Evolutionary conservation across 2,329 filamentous ascomycete species (phyloP).

Genomic region (Neurospora sp.): DNA sequence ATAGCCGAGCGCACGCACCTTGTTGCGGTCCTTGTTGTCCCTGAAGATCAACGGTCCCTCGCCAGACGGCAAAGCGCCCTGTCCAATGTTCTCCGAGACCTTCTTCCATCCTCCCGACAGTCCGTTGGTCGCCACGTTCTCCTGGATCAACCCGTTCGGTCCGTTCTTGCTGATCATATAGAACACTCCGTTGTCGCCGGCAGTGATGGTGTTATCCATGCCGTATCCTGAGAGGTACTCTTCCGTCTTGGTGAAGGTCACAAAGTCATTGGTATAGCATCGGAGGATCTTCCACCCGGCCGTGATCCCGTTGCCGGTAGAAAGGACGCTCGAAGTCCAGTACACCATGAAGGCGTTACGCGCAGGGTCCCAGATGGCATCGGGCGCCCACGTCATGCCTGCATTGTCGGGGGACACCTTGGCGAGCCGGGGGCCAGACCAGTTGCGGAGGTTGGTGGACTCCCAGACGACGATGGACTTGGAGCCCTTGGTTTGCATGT

Average conservation of each 20-base stretch:
- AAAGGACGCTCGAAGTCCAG: conserved; percentile 27
- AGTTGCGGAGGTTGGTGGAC: conserved; percentile 37
- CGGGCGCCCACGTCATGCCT: conserved; percentile 44
- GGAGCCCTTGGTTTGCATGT: conserved; percentile 37
- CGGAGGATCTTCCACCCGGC: conserved; percentile 7
- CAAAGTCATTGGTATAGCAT: conserved; percentile 9
- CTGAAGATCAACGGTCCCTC: conserved; percentile 12
- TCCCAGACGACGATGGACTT: conserved; percentile 39
- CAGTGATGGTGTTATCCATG: conserved; percentile 11
- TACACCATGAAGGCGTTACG: conserved; percentile 24
- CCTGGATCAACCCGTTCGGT: conserved; percentile 9
- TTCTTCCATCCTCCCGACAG: conserved; percentile 9
- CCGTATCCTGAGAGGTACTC: conserved; percentile 4
- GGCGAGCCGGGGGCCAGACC: conserved; percentile 37
- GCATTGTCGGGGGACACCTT: conserved; percentile 35
- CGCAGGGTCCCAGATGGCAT: conserved; percentile 39
- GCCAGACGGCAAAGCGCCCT: conserved; percentile 7
- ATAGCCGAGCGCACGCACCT: conserved; percentile 2
- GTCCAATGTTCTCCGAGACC: conserved; percentile 8
- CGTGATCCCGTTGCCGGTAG: not conserved
- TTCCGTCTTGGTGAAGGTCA: conserved; percentile 8
- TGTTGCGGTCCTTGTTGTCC: conserved; percentile 7
- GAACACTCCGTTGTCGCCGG: conserved; percentile 3
- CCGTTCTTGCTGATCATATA: conserved; percentile 13
- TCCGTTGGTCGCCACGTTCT: conserved; percentile 2